Percentiles rank a stretch among this genome's conserved stretches.
Conservation (phyloP, 805 yeast species). For the Kodamaea neixiangensis region DNA sequence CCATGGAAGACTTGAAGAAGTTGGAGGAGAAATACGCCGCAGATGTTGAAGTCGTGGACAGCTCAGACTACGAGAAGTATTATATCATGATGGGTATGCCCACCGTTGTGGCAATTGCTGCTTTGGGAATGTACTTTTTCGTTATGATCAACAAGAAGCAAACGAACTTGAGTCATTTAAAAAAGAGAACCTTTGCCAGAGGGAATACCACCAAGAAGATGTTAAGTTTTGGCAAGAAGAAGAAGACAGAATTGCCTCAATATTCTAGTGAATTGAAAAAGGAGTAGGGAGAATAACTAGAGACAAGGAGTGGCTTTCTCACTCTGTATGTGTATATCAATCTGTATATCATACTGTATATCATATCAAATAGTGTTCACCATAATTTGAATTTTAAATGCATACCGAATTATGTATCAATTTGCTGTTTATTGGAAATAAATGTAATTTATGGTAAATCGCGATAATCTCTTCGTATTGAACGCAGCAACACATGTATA, state of each 20-base stretch:
- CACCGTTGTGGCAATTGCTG: slow-evolving; percentile 59
- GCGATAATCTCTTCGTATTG: no score
- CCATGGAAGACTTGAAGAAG: slow-evolving; percentile 42
- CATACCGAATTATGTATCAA: not conserved
- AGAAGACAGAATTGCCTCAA: slow-evolving; percentile 35
- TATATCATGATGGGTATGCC: slow-evolving; percentile 71
- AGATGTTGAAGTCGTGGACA: slow-evolving; percentile 46
- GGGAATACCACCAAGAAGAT: slow-evolving; percentile 29
- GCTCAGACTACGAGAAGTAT: slow-evolving; percentile 55
- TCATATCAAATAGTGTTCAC: not conserved
- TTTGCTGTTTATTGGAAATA: no score
- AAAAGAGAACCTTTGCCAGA: slow-evolving; percentile 30
- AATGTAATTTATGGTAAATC: no score
- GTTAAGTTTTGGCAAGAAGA: slow-evolving; percentile 26
- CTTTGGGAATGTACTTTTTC: slow-evolving; percentile 65
- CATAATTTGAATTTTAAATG: not conserved
- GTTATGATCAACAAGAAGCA: slow-evolving; percentile 49
- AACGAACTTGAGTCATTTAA: slow-evolving; percentile 45
- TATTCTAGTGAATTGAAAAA: slow-evolving; percentile 19
- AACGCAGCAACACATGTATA: no score
- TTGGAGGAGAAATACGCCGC: slow-evolving; percentile 34
- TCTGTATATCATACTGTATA: not conserved
- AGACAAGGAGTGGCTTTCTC: not conserved
- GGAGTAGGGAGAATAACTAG: slow-evolving; percentile 8
- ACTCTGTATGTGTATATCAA: not conserved